phyloP scores from a whole-genome alignment of 2,329 filamentous ascomycete species.

The Neonectria magnoliae region DNA sequence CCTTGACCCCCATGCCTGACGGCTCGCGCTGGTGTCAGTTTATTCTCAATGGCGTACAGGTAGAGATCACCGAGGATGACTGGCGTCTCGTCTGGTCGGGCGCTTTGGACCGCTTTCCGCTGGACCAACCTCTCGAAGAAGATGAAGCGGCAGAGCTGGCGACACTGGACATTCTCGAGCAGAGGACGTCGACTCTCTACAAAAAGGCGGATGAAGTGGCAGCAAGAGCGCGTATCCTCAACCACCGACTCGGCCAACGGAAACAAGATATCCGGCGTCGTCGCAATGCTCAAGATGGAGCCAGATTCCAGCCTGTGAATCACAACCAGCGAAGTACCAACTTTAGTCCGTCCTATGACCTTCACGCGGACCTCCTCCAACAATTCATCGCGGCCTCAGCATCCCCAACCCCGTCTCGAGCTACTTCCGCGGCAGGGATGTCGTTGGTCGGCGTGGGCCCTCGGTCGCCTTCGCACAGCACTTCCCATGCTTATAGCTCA shows the following conservation, averaged over 20 bases:
- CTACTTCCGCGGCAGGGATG: constrained; percentile 42
- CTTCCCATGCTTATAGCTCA: constrained; percentile 30
- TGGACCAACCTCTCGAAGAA: constrained; percentile 82
- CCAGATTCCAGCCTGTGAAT: constrained; percentile 50
- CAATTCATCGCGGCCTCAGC: constrained; percentile 55
- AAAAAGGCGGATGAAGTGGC: constrained; percentile 81
- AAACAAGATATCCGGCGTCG: constrained; percentile 45
- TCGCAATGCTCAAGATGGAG: constrained; percentile 43
- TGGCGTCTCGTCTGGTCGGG: constrained; percentile 86
- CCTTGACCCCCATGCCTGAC: constrained; percentile 73
- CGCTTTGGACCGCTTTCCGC: constrained; percentile 80
- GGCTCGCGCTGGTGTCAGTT: constrained; percentile 82
- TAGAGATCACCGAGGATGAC: constrained; percentile 90
- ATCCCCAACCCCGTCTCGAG: constrained; percentile 40
- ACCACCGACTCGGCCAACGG: constrained; percentile 70
- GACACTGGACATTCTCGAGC: constrained; percentile 84
- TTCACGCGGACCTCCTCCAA: constrained; percentile 65
- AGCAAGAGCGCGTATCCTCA: constrained; percentile 74
- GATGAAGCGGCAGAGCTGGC: constrained; percentile 88
- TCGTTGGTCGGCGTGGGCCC: constrained; percentile 38
- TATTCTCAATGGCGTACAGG: constrained; percentile 79
- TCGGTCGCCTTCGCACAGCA: constrained; percentile 40
- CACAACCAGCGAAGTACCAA: constrained; percentile 39
- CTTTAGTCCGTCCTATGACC: constrained; percentile 53
- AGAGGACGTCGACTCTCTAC: constrained; percentile 78